phyloP scores from a whole-genome alignment of 2,329 filamentous ascomycete species.

The Fusarium nodosum region DNA sequence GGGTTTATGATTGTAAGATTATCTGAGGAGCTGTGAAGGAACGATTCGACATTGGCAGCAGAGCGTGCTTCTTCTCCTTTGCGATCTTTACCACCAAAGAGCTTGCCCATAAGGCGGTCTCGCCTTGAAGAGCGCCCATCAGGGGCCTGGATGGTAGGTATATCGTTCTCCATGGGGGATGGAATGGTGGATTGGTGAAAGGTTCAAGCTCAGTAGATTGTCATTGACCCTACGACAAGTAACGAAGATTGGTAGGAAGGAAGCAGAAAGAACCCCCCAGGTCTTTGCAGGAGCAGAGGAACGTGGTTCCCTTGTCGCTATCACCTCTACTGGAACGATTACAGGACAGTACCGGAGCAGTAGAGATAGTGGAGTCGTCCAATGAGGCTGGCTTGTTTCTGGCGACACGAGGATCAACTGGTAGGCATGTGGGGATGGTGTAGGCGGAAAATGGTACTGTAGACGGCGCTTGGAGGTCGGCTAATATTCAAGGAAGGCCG shows the following conservation, averaged over 20 bases:
- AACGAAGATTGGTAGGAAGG: slow-evolving; percentile 29
- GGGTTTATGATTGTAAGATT: slow-evolving; percentile 67
- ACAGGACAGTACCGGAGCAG: slow-evolving; percentile 41
- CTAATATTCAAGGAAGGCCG: slow-evolving; percentile 30
- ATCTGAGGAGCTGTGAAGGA: slow-evolving; percentile 69
- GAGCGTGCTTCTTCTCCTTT: slow-evolving; percentile 55
- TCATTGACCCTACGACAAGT: slow-evolving; percentile 50
- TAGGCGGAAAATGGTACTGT: slow-evolving; percentile 43
- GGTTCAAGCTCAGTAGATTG: slow-evolving; percentile 44
- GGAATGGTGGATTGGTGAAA: slow-evolving; percentile 37
- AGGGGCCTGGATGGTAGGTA: slow-evolving; percentile 54
- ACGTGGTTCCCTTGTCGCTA: slow-evolving; percentile 31
- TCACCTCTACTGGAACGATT: slow-evolving; percentile 39
- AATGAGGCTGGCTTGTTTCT: slow-evolving; percentile 49
- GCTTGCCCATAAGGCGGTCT: slow-evolving; percentile 73
- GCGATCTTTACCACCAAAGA: slow-evolving; percentile 65
- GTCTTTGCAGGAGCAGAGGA: slow-evolving; percentile 33
- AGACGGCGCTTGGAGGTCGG: slow-evolving; percentile 45
- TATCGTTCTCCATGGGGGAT: slow-evolving; percentile 62
- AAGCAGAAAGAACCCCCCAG: slow-evolving; percentile 26
- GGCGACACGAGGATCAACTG: slow-evolving; percentile 50
- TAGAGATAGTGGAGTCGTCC: slow-evolving; percentile 49
- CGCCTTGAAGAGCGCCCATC: slow-evolving; percentile 61
- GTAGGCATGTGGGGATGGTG: slow-evolving; percentile 50
- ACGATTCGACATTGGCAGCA: slow-evolving; percentile 68